Evolutionary conservation across 1,284 basidiomycete species (phyloP).

Genomic region (Moniliophthora roreri): DNA sequence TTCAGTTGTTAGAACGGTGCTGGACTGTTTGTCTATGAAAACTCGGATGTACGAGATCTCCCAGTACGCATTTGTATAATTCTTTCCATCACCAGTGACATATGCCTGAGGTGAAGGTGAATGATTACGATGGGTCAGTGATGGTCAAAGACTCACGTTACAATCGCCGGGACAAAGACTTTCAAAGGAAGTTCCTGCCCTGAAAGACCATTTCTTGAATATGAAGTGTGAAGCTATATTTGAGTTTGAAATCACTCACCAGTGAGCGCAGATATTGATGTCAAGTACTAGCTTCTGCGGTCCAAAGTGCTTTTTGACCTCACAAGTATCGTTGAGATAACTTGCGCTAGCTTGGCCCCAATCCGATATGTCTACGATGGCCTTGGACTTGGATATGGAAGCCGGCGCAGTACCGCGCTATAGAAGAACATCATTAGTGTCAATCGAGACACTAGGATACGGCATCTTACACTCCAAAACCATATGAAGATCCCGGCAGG

Average conservation of each 20-base stretch:
- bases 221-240: not conserved
- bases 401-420: constrained; percentile 41
- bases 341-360: constrained; percentile 63
- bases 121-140: not conserved
- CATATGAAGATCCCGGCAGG: constrained; percentile 56
- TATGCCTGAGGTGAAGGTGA: not conserved
- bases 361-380: constrained; percentile 47
- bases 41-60: constrained; percentile 1
- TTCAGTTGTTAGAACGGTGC: too few species aligned
- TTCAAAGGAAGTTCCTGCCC: constrained; percentile 9
- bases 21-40: too few species aligned
- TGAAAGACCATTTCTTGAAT: not conserved
- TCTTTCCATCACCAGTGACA: not conserved
- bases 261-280: constrained; percentile 55
- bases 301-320: constrained; percentile 51
- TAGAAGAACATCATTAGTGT: constrained; percentile 8
- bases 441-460: constrained; percentile 2
- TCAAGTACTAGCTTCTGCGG: constrained; percentile 52
- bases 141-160: not conserved
- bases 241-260: constrained; percentile 27
- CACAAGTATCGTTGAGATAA: constrained; percentile 45
- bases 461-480: constrained; percentile 57
- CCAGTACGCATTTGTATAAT: not conserved
- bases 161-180: constrained; percentile 10
- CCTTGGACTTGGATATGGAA: constrained; percentile 32